These are phyloP conservation scores for Nicotiana paniculata DNA, from an alignment of 257 asterid species.

Conservation along the genomic window DNA sequence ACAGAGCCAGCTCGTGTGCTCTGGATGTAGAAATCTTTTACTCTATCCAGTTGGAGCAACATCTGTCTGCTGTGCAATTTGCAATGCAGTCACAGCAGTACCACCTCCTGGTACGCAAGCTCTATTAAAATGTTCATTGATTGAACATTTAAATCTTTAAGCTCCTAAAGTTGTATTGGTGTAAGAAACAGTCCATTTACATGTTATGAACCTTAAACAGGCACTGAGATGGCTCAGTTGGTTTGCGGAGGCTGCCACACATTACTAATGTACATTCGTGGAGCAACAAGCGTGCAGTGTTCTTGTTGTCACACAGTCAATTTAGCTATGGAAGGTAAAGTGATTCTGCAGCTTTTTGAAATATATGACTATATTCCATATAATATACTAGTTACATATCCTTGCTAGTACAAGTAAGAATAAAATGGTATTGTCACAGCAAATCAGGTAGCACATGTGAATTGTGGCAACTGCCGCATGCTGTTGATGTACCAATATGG, in stretches of 20 bases:
- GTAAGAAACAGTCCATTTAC: neutral
- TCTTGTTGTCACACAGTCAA: constrained; percentile 58
- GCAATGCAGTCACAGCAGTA: constrained; percentile 50
- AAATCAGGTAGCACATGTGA: constrained; percentile 56
- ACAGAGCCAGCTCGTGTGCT: constrained; percentile 54
- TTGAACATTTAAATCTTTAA: neutral
- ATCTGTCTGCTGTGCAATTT: constrained; percentile 51
- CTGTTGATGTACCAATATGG: constrained; percentile 48
- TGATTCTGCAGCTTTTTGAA: neutral
- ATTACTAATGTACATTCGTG: constrained; percentile 49
- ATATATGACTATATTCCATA: neutral
- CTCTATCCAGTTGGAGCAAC: constrained; percentile 56
- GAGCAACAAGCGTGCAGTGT: constrained; percentile 53
- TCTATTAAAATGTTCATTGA: neutral
- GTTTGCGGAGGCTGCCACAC: constrained; percentile 59
- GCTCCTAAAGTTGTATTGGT: neutral
- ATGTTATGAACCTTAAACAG: constrained; percentile 13
- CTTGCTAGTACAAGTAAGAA: neutral
- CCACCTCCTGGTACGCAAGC: constrained; percentile 41
- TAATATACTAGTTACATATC: neutral
- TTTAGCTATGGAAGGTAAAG: constrained; percentile 45
- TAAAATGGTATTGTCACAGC: constrained; percentile 24
- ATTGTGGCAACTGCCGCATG: constrained; percentile 50
- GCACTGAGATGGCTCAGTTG: constrained; percentile 58
- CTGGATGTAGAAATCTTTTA: constrained; percentile 50